These are phyloP conservation scores for Paspalum vaginatum DNA, from an alignment of 176 grass and related monocot species.

Conservation along the genomic window DNA sequence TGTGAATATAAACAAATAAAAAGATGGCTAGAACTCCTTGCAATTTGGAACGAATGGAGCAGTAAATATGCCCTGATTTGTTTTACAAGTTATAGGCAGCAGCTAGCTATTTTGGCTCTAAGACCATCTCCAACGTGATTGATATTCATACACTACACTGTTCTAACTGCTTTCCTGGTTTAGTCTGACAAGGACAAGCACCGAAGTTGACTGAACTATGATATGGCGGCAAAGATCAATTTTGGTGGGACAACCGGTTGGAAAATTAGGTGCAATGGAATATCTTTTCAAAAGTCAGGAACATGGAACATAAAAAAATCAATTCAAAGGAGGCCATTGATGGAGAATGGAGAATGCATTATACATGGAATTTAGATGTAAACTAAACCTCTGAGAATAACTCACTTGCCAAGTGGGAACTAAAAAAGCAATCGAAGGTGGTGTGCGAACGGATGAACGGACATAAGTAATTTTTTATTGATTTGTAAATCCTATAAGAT, in stretches of 20 bases:
- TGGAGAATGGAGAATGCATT: not conserved
- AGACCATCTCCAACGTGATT: too few species aligned
- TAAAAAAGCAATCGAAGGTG: too few species aligned
- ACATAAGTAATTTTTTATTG: too few species aligned
- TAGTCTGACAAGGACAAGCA: constrained; percentile 16
- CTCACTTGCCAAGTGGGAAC: not conserved
- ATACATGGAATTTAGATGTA: not conserved
- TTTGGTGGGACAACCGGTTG: constrained; percentile 2
- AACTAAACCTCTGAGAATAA: not conserved
- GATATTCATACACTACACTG: too few species aligned
- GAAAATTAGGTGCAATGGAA: not conserved
- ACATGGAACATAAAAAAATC: not conserved
- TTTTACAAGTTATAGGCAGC: not conserved
- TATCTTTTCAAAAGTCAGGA: not conserved
- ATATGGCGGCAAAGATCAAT: not conserved
- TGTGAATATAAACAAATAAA: too few species aligned
- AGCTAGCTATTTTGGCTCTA: not conserved
- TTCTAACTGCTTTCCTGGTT: too few species aligned
- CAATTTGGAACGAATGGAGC: too few species aligned
- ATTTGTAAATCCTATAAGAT: too few species aligned
- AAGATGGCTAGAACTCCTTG: too few species aligned
- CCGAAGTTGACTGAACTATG: constrained; percentile 5
- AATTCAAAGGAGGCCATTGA: not conserved
- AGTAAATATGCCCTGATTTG: not conserved
- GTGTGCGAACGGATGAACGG: too few species aligned